Base-by-base conservation (phyloP, 805 yeast genomes). In the Saccharomycopsis sp. region DNA sequence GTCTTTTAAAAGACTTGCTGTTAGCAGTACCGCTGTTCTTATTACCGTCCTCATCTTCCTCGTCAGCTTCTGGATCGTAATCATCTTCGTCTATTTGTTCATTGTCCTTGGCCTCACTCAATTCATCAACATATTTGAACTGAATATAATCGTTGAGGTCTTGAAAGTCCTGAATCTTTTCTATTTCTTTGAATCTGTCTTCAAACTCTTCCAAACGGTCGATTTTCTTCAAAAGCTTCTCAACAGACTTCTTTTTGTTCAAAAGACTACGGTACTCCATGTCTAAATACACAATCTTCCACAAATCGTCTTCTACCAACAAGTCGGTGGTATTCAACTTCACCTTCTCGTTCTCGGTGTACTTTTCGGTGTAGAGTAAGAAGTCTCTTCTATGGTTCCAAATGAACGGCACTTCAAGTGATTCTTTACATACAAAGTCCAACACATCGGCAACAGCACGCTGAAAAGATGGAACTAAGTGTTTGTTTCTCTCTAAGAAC, bases 361-460 rank as follows among this genome's bases (percentile, higher is more conserved):
- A 69, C 34, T 81, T 81, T 49, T 78, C 78, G 8, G 89, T 80
- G 65, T 77, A 77, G 60, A 88, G 74, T 19, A 90, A 76, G 68
- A 88, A 90, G 71, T 94, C 98, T 72, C 96, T 88, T 70, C 98
- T 87, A 69, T 91, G 96, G 24, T 91, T 87, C 88, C 96, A 91
- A 61, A 94, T 91, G 66, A 91, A 89, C 9, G 99, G 98, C 3
- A 93, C 97, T 69, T 94, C 99, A 63, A 87, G 78, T 59, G 85
- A 79, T 54, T 92, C 96, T 65, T 82, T 83, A 14, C 91, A 78
- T 34, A 94, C 75, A 64, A 84, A 91, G 67, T 78, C 88, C 66
- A 81, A 85, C 52, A 79, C 89, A 71, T 80, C 84, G 12, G 83
- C 81, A 3, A 94, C 88, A 0, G 97, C 86, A 44, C 76, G 79